Evolutionary conservation across 2,329 filamentous ascomycete species (phyloP), one percentile per base, ranked within the genome.

Genomic region (Celoporthe dispersa): DNA sequence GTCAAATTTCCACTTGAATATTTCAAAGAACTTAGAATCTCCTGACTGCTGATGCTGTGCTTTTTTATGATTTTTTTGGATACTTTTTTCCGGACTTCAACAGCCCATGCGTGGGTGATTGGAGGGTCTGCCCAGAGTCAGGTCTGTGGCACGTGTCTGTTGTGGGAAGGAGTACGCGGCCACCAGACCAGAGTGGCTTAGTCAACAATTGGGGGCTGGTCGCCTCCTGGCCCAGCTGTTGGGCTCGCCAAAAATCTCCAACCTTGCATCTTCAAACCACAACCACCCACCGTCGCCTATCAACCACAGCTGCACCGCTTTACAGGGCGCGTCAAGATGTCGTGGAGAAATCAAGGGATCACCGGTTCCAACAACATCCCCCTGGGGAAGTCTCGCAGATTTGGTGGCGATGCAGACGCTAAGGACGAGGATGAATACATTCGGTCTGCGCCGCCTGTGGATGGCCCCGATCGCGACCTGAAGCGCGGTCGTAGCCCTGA

Each of bases 361-460:
- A 99, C 96, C 28, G 96, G 96, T 66, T 98, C 97, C 60, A 99
- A 99, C 83, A 98, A 98, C 78, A 97, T 99, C 77, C 96, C 96
- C 72, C 85, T 99, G 72, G 96, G 96, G 66, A 97, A 90, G 76
- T 31, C 39, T 28, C 90, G 92, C 77, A 92, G 94, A 72, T 94
- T 97, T 76, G 91, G 90, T 72, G 92, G 88, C 74, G 91, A 79
- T 67, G 67, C 55, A 25, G 63, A 68, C 16, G 16, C 1, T 31
- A 67, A 51, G 28, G 55, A 67, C 2, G 66, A 68, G 35, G 73
- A 77, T 73, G 77, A 76, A 64, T 74, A 77, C 60, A 28, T 44
- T 25, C 19, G 14, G 31, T 62, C 48, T 35, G 64, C 69, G 9
- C 44, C 61, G 19, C 31, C 55, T 53, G 79, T 64, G 72, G 75